Conservation (phyloP, 2,329 filamentous ascomycete genomes). For the Alternaria brassicae region DNA sequence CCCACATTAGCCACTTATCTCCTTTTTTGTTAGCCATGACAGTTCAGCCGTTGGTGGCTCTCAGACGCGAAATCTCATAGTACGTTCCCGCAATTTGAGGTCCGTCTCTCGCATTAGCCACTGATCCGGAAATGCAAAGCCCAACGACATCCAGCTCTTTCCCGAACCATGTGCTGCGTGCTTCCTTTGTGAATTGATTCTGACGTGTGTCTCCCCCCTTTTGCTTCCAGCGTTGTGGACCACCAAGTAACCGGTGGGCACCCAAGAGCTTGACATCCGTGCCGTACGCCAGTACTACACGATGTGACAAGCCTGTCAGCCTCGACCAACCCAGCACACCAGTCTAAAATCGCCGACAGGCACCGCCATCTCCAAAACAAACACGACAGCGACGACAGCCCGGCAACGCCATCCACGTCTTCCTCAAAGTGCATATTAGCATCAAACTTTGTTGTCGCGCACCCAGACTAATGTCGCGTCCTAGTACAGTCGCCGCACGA, state of each 20-base stretch:
- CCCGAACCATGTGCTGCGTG: background rate
- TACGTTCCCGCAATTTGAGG: background rate
- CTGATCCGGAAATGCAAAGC: slow-evolving; percentile 6
- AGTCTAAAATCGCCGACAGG: background rate
- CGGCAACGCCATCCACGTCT: background rate
- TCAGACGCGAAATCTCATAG: slow-evolving; percentile 14
- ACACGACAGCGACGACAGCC: slow-evolving; percentile 1
- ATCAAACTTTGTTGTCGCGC: background rate
- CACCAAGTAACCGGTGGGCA: slow-evolving; percentile 14
- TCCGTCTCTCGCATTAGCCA: slow-evolving; percentile 11
- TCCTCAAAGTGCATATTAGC: slow-evolving; percentile 9
- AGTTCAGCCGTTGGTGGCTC: slow-evolving; percentile 22
- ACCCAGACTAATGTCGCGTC: slow-evolving; percentile 30
- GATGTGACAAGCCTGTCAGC: slow-evolving; percentile 17
- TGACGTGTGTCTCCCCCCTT: slow-evolving; percentile 1
- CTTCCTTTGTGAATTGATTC: slow-evolving; percentile 1
- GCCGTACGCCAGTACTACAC: slow-evolving; percentile 14
- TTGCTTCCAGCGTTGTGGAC: slow-evolving; percentile 1
- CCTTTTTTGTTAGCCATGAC: slow-evolving; percentile 17
- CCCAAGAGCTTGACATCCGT: slow-evolving; percentile 20
- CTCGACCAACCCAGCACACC: slow-evolving; percentile 10
- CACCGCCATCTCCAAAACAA: slow-evolving; percentile 1
- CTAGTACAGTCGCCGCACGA: slow-evolving; percentile 42
- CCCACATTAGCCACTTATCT: slow-evolving; percentile 2
- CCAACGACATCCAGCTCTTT: background rate